Evolutionary conservation across 768 basidiomycete species (phyloP).

Genomic region (Mycena floridula): DNA sequence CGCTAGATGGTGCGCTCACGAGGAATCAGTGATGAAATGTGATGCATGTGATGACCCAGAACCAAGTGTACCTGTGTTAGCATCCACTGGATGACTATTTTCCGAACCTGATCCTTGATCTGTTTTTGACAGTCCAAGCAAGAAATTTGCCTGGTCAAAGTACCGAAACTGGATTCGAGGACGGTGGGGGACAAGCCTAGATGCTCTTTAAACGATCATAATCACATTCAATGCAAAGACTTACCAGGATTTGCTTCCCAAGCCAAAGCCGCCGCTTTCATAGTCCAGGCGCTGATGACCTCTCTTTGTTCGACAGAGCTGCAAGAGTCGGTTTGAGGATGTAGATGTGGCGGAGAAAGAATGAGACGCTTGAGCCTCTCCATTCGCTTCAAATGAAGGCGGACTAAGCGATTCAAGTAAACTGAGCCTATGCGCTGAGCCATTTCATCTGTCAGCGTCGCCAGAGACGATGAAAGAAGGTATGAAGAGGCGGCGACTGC

Average conservation of each 20-base stretch:
- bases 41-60: too few species aligned
- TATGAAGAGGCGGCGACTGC: constrained; percentile 24
- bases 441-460: constrained; percentile 20
- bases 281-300: constrained; percentile 12
- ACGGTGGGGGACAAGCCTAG: too few species aligned
- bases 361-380: constrained; percentile 20
- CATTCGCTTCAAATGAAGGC: constrained; percentile 23
- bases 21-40: too few species aligned
- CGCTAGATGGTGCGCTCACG: too few species aligned
- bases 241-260: constrained; percentile 12
- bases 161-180: too few species aligned
- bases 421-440: constrained; percentile 21
- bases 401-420: constrained; percentile 26
- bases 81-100: too few species aligned
- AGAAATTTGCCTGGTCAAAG: too few species aligned
- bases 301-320: constrained; percentile 8
- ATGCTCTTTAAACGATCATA: too few species aligned
- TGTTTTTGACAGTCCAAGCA: too few species aligned
- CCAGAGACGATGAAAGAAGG: constrained; percentile 21
- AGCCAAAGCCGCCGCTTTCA: constrained; percentile 8
- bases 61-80: too few species aligned
- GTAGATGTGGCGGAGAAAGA: constrained; percentile 2
- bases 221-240: too few species aligned
- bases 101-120: too few species aligned
- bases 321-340: constrained; percentile 4